Conservation (phyloP, 257 asterid species). For the Nicotiana attenuata region DNA sequence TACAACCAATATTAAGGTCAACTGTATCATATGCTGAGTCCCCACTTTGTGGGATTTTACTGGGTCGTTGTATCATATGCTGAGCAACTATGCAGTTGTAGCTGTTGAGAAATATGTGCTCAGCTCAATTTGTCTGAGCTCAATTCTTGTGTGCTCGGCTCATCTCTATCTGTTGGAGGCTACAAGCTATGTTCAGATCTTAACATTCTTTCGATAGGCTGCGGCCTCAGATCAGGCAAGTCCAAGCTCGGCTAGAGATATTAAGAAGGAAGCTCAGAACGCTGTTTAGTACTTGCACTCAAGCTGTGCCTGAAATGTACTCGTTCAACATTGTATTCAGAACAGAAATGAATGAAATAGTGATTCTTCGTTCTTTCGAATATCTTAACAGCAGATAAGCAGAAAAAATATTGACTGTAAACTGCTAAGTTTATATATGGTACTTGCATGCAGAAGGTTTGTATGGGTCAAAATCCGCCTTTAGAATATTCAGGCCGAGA, state of each 20-base stretch:
- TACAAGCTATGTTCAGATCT: background rate
- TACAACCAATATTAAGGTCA: background rate
- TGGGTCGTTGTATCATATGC: background rate
- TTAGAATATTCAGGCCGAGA: too few relatives aligned
- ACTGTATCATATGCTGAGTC: background rate
- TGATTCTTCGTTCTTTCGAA: background rate
- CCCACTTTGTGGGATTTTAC: too few relatives aligned
- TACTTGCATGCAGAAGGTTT: background rate
- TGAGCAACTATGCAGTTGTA: background rate
- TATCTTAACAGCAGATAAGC: background rate
- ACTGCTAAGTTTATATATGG: background rate
- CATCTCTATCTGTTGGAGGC: background rate
- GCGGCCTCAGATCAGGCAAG: background rate
- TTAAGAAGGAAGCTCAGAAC: background rate
- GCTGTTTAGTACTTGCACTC: background rate
- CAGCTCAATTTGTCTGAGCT: background rate
- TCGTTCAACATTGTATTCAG: background rate
- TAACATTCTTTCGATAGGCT: background rate
- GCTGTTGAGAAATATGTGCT: background rate
- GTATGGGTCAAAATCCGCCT: too few relatives aligned
- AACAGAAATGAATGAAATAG: background rate
- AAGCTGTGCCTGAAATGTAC: background rate
- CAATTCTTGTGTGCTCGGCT: background rate
- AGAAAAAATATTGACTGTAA: background rate
- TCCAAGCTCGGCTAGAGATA: background rate